These are phyloP conservation scores for Aspergillus pseudotamarii DNA, from an alignment of 2,329 filamentous ascomycete genomes.

Conservation along the genomic window DNA sequence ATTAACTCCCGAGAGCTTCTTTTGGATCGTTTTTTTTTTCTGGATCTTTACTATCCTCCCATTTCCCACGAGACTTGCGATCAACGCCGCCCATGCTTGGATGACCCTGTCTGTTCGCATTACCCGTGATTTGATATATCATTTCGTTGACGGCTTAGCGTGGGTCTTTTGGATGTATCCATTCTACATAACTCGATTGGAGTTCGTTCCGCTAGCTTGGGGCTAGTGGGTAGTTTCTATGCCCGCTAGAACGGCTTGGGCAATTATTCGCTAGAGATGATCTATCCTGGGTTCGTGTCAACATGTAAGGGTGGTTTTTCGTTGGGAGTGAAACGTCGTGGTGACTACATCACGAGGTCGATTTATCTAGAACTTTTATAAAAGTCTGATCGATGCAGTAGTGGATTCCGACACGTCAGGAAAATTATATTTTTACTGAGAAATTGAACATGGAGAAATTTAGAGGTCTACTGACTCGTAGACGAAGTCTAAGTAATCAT, in stretches of 20 bases:
- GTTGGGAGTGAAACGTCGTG: background rate
- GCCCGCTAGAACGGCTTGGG: background rate
- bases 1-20: background rate
- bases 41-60: background rate
- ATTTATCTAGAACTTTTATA: background rate
- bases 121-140: background rate
- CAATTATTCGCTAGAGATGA: background rate
- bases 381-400: background rate
- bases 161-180: background rate
- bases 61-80: background rate
- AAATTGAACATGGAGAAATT: background rate
- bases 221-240: background rate
- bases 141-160: background rate
- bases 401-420: constrained; percentile 1
- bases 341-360: background rate
- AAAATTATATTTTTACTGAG: background rate
- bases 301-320: background rate
- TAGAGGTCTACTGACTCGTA: background rate
- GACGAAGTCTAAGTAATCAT: constrained; percentile 14
- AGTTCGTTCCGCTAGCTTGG: background rate
- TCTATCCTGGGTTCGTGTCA: background rate
- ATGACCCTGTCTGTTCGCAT: background rate
- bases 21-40: background rate
- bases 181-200: background rate
- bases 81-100: background rate